Base-by-base conservation (phyloP, 2,329 filamentous ascomycete species). In the Coniochaeta sp. region DNA sequence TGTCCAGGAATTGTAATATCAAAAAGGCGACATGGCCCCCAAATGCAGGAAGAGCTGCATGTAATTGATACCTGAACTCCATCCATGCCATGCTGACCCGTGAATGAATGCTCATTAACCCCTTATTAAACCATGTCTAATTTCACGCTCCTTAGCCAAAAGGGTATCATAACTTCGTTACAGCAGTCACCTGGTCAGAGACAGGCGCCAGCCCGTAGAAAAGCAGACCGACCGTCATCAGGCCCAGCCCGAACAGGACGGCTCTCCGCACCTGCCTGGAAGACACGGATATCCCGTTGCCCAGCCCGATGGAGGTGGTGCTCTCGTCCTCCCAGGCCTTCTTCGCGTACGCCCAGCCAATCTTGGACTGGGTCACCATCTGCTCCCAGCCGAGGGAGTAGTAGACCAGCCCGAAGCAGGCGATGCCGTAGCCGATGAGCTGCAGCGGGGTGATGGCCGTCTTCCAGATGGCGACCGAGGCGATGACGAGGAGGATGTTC, bases 401-500 rank as follows among this genome's bases (percentile, higher is more conserved):
- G 65, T 80, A 75, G 26, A 77, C 69, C 56, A 83, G 72, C 34
- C 80, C 80, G 60, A 72, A 66, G 19, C 84, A 76, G 59, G 91
- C 90, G 68, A 93, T 82, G 67, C 80, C 78, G 79, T 96, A 96
- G 66, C 91, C 91, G 71, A 93, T 80, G 68, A 86, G 84, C 75
- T 96, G 91, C 60, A 91, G 80, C 26, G 76, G 71, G 22, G 86
- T 81, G 69, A 95, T 88, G 34, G 84, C 81, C 60, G 90, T 91
- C 66, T 82, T 79, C 87, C 90, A 95, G 71, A 93, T 87, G 69
- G 90, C 73, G 75, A 95, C 89, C 59, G 89, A 91, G 61, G 86
- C 82, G 62, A 83, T 78, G 64, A 96, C 90, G 60, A 96, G 86
- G 61, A 96, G 84, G 63, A 96, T 93, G 73, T 92, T 90, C 77